Conservation (phyloP, 306 rosid genomes). For the Arachis stenosperma region DNA sequence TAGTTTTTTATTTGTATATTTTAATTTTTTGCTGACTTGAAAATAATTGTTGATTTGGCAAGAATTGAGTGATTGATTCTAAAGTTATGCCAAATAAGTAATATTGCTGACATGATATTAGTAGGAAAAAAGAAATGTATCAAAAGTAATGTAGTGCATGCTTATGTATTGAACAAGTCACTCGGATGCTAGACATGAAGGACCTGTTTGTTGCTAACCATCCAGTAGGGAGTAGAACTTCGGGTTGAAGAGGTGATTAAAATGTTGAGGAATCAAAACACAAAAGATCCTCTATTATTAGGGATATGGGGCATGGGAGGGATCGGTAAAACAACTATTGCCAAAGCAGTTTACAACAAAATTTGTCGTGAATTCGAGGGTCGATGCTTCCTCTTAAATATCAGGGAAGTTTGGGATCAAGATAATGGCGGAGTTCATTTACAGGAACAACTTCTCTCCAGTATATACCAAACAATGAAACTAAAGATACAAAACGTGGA, state of each 20-base stretch:
- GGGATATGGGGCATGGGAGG: conserved; percentile 6
- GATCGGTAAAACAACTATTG: background rate
- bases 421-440: background rate
- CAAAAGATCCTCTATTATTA: background rate
- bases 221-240: background rate
- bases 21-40: too few species aligned
- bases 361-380: background rate
- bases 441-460: conserved; percentile 7
- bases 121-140: too few species aligned
- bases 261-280: too few species aligned
- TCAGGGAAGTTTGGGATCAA: background rate
- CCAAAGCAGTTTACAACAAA: background rate
- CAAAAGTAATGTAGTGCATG: too few species aligned
- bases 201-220: background rate
- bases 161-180: background rate
- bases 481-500: conserved; percentile 1
- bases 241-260: background rate
- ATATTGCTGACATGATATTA: too few species aligned
- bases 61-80: too few species aligned
- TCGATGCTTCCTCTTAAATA: background rate
- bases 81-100: too few species aligned
- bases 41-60: too few species aligned
- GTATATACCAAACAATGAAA: background rate
- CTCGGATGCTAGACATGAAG: background rate
- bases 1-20: too few species aligned